A percentile compares a stretch with the other conserved stretches of the same genome.
These are phyloP conservation scores for Backusella psychrophila DNA, from an alignment of 192 early-diverging fungal species.

Conservation along the genomic window DNA sequence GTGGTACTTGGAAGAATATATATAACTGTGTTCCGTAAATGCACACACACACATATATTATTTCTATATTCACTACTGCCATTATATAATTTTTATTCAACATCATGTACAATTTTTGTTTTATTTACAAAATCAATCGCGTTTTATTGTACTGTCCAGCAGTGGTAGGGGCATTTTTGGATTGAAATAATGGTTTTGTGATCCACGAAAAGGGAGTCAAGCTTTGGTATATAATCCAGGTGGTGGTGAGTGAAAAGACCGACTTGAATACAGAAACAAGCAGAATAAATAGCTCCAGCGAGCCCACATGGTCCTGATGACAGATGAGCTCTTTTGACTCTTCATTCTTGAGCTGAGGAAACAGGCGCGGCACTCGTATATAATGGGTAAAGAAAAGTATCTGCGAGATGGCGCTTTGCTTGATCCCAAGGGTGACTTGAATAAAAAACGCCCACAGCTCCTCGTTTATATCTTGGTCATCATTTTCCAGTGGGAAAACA, in stretches of 20 bases:
- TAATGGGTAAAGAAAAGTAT: neutral
- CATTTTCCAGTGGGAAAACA: neutral
- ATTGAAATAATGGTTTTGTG: neutral
- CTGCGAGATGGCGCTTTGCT: neutral
- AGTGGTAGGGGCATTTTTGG: neutral
- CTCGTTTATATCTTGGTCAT: conserved; percentile 1
- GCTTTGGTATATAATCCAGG: conserved; percentile 14
- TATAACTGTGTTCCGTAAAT: neutral
- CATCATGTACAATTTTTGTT: neutral
- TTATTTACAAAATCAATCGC: neutral
- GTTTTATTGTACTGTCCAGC: neutral
- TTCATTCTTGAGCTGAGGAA: neutral
- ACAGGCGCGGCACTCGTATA: neutral
- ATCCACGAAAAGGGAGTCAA: conserved; percentile 5
- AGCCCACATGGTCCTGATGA: neutral
- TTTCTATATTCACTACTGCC: neutral
- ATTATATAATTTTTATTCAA: neutral
- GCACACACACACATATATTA: neutral
- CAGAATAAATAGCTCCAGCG: neutral
- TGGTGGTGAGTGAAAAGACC: conserved; percentile 3
- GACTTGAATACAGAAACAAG: conserved; percentile 3
- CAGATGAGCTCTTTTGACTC: neutral
- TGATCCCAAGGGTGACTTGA: neutral
- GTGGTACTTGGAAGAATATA: neutral
- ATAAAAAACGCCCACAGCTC: conserved; percentile 2